Conservation (phyloP, 164 flowering plant genomes). For the Dillenia turbinata region DNA sequence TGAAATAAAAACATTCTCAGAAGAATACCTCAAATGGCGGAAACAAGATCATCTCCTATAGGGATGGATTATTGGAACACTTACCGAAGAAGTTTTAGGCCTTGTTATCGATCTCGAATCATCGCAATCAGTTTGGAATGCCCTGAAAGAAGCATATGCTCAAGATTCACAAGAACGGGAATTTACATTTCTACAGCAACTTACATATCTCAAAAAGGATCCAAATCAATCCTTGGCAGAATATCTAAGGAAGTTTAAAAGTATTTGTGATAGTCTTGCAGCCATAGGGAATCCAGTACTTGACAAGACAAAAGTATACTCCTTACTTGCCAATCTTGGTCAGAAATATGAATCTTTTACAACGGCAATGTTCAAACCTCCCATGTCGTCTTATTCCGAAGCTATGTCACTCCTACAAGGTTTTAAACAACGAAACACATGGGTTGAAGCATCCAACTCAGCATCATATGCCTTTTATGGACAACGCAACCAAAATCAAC, state of each 20-base stretch:
- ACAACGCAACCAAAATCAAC: too few relatives aligned
- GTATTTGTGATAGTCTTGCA: too few relatives aligned
- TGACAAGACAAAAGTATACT: too few relatives aligned
- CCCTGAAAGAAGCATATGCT: neutral
- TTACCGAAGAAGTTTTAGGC: conserved; percentile 1
- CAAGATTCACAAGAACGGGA: conserved; percentile 3
- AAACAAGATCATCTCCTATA: neutral
- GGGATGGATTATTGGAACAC: conserved; percentile 10
- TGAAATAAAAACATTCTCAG: neutral
- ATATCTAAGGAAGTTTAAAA: too few relatives aligned
- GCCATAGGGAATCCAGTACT: too few relatives aligned
- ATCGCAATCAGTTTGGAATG: conserved; percentile 2
- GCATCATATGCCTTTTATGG: too few relatives aligned
- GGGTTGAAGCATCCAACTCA: neutral
- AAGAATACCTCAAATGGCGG: neutral
- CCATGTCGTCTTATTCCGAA: neutral
- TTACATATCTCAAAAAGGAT: neutral
- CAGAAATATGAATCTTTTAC: neutral
- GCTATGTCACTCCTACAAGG: neutral
- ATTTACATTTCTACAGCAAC: neutral
- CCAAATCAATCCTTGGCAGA: neutral
- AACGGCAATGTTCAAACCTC: neutral
- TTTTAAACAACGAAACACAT: neutral
- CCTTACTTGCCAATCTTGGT: neutral
- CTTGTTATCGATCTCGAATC: conserved; percentile 3